Base-by-base conservation (phyloP, 805 yeast species). In the Wickerhamomyces queroliae region DNA sequence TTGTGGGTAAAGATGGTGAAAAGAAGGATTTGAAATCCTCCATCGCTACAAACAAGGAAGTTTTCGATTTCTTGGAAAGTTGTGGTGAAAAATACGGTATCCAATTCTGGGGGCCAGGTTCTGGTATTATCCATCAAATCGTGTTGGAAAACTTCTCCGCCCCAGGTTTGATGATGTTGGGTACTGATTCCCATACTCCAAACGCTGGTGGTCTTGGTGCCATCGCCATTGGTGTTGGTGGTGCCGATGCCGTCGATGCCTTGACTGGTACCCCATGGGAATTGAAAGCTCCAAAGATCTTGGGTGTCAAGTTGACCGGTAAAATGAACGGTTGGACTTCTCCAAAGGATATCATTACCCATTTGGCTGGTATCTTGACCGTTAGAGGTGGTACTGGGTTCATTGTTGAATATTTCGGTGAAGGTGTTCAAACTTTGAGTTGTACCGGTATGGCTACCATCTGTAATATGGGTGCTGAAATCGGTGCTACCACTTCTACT, bases 361-460 rank as follows among this genome's bases (percentile, higher is more conserved):
- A 83, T 58, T 72, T 93, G 53, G 98, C 98, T 33, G 99, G 99
- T 59, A 62, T 80, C 40, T 73, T 90, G 41, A 89, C 98, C 36
- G 99, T 93, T 44, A 83, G 93, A 68, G 99, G 99, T 64, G 99
- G 99, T 64, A 93, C 99, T 40, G 98, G 98, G 48, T 80, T 72
- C 63, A 89, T 93, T 57, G 90, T 93, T 38, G 99, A 93, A 70
- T 93, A 93, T 70, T 91, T 87, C 59, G 99, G 99, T 59, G 88
- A 81, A 40, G 99, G 99, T 69, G 95, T 89, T 34, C 71, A 81
- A 46, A 70, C 83, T 39, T 76, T 93, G 56, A 83, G 95, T 19
- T 88, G 96, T 71, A 93, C 99, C 26, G 99, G 99, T 70, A 93
- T 93, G 99, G 99, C 95, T 46, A 93, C 99, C 45, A 91, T 93